Conservation (phyloP, 805 yeast species). For the Isabelozyma rhagii region DNA sequence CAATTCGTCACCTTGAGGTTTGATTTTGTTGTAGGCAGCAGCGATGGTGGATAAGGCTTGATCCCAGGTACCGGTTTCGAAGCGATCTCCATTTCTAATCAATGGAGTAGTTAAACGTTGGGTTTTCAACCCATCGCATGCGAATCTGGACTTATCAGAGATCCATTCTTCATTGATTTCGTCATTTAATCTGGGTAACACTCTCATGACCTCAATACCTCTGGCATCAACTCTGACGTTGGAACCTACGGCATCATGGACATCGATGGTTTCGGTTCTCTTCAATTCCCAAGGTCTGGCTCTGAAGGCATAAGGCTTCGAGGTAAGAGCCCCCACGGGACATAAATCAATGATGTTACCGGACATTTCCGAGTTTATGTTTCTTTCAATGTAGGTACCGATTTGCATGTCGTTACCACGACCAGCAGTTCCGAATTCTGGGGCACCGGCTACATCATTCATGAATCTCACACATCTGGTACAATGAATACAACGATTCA, state of each 20-base stretch:
- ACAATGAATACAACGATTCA: conserved; percentile 92
- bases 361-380: conserved; percentile 78
- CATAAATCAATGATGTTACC: conserved; percentile 86
- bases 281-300: conserved; percentile 94
- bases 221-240: conserved; percentile 81
- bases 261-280: conserved; percentile 84
- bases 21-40: conserved; percentile 51
- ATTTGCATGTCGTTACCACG: conserved; percentile 92
- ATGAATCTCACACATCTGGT: conserved; percentile 87
- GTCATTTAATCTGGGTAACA: conserved; percentile 80
- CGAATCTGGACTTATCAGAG: conserved; percentile 81
- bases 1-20: conserved; percentile 66
- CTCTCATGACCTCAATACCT: conserved; percentile 85
- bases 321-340: conserved; percentile 89
- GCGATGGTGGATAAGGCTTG: conserved; percentile 73
- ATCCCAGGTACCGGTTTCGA: conserved; percentile 81
- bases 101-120: conserved; percentile 83
- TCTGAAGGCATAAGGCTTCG: conserved; percentile 87
- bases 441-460: conserved; percentile 90
- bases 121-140: conserved; percentile 80
- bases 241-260: conserved; percentile 78
- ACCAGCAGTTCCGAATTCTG: conserved; percentile 85
- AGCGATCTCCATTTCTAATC: conserved; percentile 64
- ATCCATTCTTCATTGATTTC: conserved; percentile 91
- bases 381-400: conserved; percentile 84